Conservation (phyloP, 805 yeast genomes). For the Metschnikowia orientalis region DNA sequence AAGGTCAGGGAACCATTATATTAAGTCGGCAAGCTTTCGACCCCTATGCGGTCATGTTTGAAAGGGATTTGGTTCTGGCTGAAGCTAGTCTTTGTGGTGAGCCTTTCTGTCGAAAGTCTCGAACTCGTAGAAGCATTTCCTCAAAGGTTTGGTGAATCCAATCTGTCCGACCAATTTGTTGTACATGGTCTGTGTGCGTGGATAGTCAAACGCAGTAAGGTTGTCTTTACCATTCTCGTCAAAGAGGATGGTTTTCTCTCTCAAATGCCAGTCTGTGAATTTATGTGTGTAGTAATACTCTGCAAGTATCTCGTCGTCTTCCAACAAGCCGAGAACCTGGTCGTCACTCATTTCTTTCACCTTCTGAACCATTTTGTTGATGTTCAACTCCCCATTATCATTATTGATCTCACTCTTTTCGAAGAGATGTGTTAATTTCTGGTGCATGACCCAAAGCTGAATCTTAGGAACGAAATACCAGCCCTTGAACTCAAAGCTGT, state of each 20-base stretch:
- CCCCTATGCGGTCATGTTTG: too few relatives aligned
- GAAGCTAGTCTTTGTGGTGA: slow-evolving; percentile 4
- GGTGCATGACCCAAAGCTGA: slow-evolving; percentile 19
- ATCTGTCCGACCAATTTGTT: slow-evolving; percentile 6
- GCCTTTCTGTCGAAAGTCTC: slow-evolving; percentile 8
- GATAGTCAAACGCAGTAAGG: background rate
- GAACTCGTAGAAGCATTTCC: slow-evolving; percentile 12
- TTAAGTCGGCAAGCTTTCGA: too few relatives aligned
- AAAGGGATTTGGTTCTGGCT: too few relatives aligned
- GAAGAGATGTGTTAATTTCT: slow-evolving; percentile 13
- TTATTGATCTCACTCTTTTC: slow-evolving; percentile 4
- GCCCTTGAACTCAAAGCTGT: slow-evolving; percentile 7
- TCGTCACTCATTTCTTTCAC: slow-evolving; percentile 24
- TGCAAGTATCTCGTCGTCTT: slow-evolving; percentile 18
- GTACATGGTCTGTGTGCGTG: slow-evolving; percentile 1
- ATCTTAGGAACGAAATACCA: slow-evolving; percentile 18
- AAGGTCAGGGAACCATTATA: too few relatives aligned
- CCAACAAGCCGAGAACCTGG: slow-evolving; percentile 20
- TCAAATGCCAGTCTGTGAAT: slow-evolving; percentile 18
- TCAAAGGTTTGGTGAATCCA: slow-evolving; percentile 8
- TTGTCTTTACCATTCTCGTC: slow-evolving; percentile 11
- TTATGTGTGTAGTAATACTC: slow-evolving; percentile 22
- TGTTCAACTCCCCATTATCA: slow-evolving; percentile 3
- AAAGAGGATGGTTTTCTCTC: slow-evolving; percentile 20
- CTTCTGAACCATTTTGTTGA: slow-evolving; percentile 14